Conservation (phyloP, 371 early-diverging fungal species). For the Mucor saturninus region DNA sequence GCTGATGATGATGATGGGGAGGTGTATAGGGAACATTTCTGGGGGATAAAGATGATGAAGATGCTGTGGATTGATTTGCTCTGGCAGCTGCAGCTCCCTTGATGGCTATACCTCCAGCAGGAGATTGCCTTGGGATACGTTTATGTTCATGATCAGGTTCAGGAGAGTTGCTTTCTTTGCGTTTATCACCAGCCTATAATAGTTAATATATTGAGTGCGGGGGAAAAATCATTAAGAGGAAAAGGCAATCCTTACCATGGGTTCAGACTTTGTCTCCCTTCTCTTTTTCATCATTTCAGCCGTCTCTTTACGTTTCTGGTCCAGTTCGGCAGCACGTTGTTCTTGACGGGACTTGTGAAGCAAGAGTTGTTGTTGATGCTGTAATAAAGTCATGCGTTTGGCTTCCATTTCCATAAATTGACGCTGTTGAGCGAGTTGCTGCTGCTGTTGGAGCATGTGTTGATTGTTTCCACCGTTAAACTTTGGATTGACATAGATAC, state of each 20-base stretch:
- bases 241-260: not conserved
- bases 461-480: conserved; percentile 14
- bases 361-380: conserved; percentile 16
- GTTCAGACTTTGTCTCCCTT: conserved; percentile 4
- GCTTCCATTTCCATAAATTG: conserved; percentile 19
- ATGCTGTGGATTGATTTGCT: not conserved
- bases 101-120: conserved; percentile 17
- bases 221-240: not conserved
- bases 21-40: conserved; percentile 12
- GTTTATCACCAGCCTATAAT: conserved; percentile 18
- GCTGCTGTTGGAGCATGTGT: conserved; percentile 2
- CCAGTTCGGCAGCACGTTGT: conserved; percentile 7
- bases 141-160: not conserved
- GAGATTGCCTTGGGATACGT: conserved; percentile 6
- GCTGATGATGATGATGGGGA: not conserved
- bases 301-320: conserved; percentile 16
- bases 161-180: not conserved
- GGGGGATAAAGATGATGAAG: not conserved
- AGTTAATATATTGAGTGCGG: not conserved
- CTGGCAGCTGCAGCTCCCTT: conserved; percentile 9
- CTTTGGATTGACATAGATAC: conserved; percentile 28
- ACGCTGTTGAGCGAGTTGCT: conserved; percentile 7
- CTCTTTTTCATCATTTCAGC: conserved; percentile 19
- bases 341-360: conserved; percentile 3
- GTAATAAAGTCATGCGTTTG: conserved; percentile 14